Evolutionary conservation across 2,329 filamentous ascomycete species (phyloP), one percentile per base, ranked within the genome.

Genomic region (Fusarium hainanense): DNA sequence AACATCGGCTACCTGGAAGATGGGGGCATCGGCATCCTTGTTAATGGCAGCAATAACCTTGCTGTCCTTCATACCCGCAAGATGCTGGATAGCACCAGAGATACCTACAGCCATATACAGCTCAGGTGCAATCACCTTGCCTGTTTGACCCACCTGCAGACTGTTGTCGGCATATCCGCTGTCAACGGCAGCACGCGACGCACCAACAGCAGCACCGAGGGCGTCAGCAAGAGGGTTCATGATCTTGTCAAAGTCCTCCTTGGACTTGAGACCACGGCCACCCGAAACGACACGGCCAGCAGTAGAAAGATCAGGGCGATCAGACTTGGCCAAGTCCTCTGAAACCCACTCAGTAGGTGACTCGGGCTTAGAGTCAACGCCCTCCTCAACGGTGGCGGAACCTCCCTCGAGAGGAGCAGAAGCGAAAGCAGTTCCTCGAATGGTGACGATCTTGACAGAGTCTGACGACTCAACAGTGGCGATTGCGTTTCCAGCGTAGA

Each of bases 51-150:
- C 96, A 83, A 99, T 99, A 63, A 99, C 96, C 85, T 99, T 99
- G 85, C 94, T 98, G 79, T 99, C 96, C 88, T 99, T 99, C 96
- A 99, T 99, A 78, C 96, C 96, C 32, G 96, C 96, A 82, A 99
- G 82, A 85, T 99, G 96, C 83, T 99, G 96, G 74, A 99, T 99
- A 23, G 96, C 96, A 56, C 96, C 96, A 11, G 93, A 97, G 75
- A 99, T 98, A 77, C 96, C 96, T 14, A 95, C 94, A 56, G 94
- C 97, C 73, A 99, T 87, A 79, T 99, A 99, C 66, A 99, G 85
- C 81, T 99, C 91, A 63, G 96, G 96, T 48, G 96, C 96, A 57
- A 99, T 95, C 68, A 98, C 97, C 88, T 99, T 99, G 77, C 96
- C 96, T 16, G 96, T 99, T 86, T 99, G 96, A 47, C 96, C 96